These are phyloP conservation scores for Alternaria angustiovoidea DNA, from an alignment of 2,329 filamentous ascomycete genomes.

Conservation along the genomic window DNA sequence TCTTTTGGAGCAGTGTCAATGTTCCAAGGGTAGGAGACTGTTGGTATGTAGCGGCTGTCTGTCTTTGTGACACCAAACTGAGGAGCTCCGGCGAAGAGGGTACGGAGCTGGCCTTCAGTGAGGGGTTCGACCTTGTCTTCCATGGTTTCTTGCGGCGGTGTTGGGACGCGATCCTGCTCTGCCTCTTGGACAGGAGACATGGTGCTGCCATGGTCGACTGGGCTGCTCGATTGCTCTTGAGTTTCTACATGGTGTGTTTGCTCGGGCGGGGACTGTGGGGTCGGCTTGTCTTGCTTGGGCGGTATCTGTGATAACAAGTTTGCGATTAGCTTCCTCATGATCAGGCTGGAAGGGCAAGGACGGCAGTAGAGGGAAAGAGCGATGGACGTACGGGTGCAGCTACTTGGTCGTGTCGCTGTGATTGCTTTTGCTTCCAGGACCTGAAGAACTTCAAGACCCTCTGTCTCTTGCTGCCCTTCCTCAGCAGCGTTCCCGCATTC, in stretches of 20 bases:
- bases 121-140: slow-evolving; percentile 29
- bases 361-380: not conserved
- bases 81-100: slow-evolving; percentile 78
- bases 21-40: slow-evolving; percentile 73
- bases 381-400: slow-evolving; percentile 27
- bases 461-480: slow-evolving; percentile 43
- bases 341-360: slow-evolving; percentile 2
- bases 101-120: slow-evolving; percentile 66
- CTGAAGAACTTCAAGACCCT: slow-evolving; percentile 43
- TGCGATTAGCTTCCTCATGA: slow-evolving; percentile 28
- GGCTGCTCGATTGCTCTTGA: slow-evolving; percentile 17
- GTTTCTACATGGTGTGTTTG: slow-evolving; percentile 20
- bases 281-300: slow-evolving; percentile 12
- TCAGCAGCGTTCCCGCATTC: slow-evolving; percentile 29
- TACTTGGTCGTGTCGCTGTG: slow-evolving; percentile 25
- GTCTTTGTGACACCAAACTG: slow-evolving; percentile 72
- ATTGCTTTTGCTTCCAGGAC: slow-evolving; percentile 34
- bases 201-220: slow-evolving; percentile 20
- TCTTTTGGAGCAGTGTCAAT: slow-evolving; percentile 66
- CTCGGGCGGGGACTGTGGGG: slow-evolving; percentile 22
- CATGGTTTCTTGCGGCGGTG: slow-evolving; percentile 22
- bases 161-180: slow-evolving; percentile 19
- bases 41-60: slow-evolving; percentile 68
- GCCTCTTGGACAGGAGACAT: slow-evolving; percentile 16
- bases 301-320: slow-evolving; percentile 26